Conservation (phyloP, 768 basidiomycete species). For the Amanita fuliginea region DNA sequence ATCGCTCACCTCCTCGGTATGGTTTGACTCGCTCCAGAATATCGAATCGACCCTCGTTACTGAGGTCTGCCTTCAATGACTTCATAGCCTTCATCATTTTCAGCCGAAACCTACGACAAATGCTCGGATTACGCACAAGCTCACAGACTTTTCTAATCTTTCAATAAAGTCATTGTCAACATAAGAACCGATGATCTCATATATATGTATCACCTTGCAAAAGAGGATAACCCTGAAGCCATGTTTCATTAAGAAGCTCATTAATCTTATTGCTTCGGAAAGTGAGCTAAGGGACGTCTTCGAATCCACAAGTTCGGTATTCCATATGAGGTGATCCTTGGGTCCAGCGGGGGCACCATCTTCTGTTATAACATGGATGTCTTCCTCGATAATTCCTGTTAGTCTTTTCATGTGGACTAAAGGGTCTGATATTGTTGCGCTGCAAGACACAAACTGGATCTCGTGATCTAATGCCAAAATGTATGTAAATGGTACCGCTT, state of each 20-base stretch:
- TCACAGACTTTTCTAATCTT: constrained; percentile 79
- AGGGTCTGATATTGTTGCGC: constrained; percentile 78
- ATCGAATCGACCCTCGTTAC: constrained; percentile 65
- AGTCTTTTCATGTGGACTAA: constrained; percentile 64
- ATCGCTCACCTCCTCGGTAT: constrained; percentile 64
- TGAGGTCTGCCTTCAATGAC: constrained; percentile 56
- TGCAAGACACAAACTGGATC: constrained; percentile 70
- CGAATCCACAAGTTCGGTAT: constrained; percentile 47
- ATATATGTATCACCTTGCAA: constrained; percentile 76
- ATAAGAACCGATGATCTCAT: too few species aligned
- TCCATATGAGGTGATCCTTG: constrained; percentile 79
- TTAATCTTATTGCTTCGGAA: constrained; percentile 57
- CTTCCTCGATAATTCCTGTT: constrained; percentile 51
- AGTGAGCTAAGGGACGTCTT: constrained; percentile 42
- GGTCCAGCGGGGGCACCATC: constrained; percentile 77
- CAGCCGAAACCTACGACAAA: constrained; percentile 10
- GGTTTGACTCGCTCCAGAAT: constrained; percentile 67
- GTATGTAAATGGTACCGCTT: neutral
- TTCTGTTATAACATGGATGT: constrained; percentile 58
- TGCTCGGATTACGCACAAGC: constrained; percentile 33
- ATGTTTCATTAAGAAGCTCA: constrained; percentile 73
- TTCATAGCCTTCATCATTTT: constrained; percentile 56
- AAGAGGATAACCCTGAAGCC: constrained; percentile 82
- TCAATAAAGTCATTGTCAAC: neutral
- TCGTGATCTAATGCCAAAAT: constrained; percentile 31